phyloP scores from a whole-genome alignment of 805 yeast genomes.

The Barnettozyma siamensis region DNA sequence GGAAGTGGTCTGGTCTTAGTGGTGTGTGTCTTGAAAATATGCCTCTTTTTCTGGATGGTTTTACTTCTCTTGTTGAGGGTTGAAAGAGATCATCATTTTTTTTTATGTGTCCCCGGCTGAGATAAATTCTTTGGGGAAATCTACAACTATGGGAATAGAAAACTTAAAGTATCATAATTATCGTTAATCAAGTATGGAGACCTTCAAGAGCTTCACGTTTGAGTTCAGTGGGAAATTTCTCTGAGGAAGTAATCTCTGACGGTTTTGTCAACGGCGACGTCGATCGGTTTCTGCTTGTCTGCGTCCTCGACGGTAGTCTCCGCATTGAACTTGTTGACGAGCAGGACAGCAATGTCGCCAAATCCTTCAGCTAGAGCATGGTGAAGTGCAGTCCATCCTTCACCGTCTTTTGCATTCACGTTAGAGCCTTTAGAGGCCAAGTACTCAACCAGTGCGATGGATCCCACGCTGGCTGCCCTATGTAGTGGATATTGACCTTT shows the following conservation, averaged over 20 bases:
- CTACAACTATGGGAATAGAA: too few species aligned
- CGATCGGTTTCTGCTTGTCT: conserved; percentile 50
- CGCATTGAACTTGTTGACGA: conserved; percentile 61
- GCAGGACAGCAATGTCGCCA: conserved; percentile 61
- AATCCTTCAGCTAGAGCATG: conserved; percentile 90
- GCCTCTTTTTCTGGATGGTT: too few species aligned
- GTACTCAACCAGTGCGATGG: conserved; percentile 46
- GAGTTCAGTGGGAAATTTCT: conserved; percentile 2
- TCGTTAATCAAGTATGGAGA: too few species aligned
- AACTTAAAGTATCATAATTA: too few species aligned
- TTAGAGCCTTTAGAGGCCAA: conserved; percentile 53
- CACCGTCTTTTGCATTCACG: conserved; percentile 58
- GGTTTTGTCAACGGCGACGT: conserved; percentile 51
- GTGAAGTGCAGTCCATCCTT: conserved; percentile 84
- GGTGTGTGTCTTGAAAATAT: too few species aligned
- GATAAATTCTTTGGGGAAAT: too few species aligned
- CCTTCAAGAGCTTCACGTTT: too few species aligned
- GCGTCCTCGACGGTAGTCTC: conserved; percentile 40
- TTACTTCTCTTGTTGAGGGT: too few species aligned
- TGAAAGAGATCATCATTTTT: too few species aligned
- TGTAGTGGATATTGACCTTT: conserved; percentile 65
- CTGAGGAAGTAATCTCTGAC: conserved; percentile 21
- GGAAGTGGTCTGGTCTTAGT: background rate
- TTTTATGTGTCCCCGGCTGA: too few species aligned
- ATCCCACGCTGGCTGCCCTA: conserved; percentile 79